These are phyloP conservation scores for Aspergillus avenaceus DNA, from an alignment of 495 filamentous ascomycete genomes.

Conservation along the genomic window DNA sequence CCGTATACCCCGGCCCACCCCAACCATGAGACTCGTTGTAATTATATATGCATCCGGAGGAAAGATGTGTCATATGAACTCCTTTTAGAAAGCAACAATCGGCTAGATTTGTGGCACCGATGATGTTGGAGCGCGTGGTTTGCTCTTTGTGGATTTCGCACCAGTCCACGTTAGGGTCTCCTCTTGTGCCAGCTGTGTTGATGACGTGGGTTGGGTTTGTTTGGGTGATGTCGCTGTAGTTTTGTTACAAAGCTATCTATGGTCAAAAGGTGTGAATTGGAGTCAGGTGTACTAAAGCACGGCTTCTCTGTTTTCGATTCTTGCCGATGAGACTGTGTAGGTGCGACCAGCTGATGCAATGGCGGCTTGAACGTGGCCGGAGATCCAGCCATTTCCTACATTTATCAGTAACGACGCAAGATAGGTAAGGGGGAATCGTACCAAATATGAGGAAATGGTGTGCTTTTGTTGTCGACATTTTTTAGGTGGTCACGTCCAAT, in stretches of 20 bases:
- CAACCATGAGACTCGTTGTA: too few species aligned
- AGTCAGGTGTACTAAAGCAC: too few species aligned
- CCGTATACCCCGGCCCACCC: too few species aligned
- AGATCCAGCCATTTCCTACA: conserved; percentile 4
- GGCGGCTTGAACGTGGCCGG: conserved; percentile 7
- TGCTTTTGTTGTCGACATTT: too few species aligned
- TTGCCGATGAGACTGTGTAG: background rate
- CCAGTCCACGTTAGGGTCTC: conserved; percentile 3
- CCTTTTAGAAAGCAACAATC: background rate
- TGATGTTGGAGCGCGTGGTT: conserved; percentile 4
- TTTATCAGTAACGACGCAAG: background rate
- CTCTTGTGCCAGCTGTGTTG: conserved; percentile 1
- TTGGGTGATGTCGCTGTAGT: background rate
- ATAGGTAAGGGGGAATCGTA: too few species aligned
- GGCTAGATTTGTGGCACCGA: background rate
- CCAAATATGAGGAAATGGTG: too few species aligned
- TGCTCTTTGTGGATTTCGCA: background rate
- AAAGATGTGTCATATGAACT: conserved; percentile 1
- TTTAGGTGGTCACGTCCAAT: too few species aligned
- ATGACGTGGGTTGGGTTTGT: background rate
- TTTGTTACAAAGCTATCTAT: too few species aligned
- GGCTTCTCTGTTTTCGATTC: conserved; percentile 1
- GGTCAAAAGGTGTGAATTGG: too few species aligned
- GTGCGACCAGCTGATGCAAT: background rate
- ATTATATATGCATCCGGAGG: conserved; percentile 2